These are phyloP conservation scores for Russula brevipes DNA, from an alignment of 768 basidiomycete genomes.

Conservation along the genomic window DNA sequence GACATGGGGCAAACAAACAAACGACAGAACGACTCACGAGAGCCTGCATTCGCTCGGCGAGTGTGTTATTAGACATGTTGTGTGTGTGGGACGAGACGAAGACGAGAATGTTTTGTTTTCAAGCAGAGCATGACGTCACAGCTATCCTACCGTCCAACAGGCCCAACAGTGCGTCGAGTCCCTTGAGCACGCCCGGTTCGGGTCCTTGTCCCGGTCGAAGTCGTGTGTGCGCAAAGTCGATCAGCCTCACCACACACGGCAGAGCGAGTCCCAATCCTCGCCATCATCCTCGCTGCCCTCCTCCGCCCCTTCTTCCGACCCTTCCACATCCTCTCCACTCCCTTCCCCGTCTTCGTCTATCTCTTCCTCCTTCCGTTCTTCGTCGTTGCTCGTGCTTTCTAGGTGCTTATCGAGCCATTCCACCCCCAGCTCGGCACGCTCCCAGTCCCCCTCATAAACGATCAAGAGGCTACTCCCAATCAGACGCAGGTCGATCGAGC, in stretches of 20 bases:
- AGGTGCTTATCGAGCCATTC: conserved; percentile 15
- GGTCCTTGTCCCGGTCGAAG: conserved; percentile 64
- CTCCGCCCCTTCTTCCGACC: conserved; percentile 21
- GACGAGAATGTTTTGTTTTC: not conserved
- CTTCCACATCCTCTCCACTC: conserved; percentile 13
- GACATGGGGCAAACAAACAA: no score
- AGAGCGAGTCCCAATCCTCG: not conserved
- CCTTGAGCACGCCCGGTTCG: conserved; percentile 72
- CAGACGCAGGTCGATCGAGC: conserved; percentile 65
- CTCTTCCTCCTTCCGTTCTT: conserved; percentile 19
- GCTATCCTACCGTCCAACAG: conserved; percentile 57
- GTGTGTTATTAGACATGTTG: no score
- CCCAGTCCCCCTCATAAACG: conserved; percentile 64
- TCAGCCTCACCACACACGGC: conserved; percentile 56
- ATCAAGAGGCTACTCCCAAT: conserved; percentile 78
- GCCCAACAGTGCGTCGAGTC: conserved; percentile 58
- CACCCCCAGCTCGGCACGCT: conserved; percentile 14
- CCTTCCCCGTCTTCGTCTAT: conserved; percentile 5
- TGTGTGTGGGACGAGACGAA: not conserved
- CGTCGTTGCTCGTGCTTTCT: not conserved
- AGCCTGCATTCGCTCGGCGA: conserved; percentile 13
- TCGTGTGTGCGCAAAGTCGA: conserved; percentile 92
- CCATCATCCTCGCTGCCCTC: conserved; percentile 9
- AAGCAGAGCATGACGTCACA: conserved; percentile 25
- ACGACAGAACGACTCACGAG: conserved; percentile 8